A percentile compares a stretch with the other conserved stretches of the same genome.
Conservation (phyloP, 768 basidiomycete species). For the Cubamyces sp. region DNA sequence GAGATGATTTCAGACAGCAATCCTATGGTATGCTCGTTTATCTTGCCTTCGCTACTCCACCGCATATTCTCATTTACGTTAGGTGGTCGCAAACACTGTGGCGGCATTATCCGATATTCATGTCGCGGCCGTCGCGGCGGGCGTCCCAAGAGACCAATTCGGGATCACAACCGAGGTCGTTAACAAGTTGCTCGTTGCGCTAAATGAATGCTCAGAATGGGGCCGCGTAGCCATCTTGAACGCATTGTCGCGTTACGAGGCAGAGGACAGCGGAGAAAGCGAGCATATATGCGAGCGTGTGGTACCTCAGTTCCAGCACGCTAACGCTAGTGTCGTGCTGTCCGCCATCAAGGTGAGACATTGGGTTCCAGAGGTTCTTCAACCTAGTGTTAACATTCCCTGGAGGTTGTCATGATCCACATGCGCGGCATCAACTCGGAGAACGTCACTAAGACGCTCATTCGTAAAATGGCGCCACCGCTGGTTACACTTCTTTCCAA, state of each 20-base stretch:
- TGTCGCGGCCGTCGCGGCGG: slow-evolving; percentile 60
- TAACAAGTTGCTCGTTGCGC: slow-evolving; percentile 88
- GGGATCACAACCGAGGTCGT: slow-evolving; percentile 81
- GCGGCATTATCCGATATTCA: slow-evolving; percentile 94
- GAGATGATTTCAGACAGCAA: slow-evolving; percentile 96
- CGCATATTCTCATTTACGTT: slow-evolving; percentile 13
- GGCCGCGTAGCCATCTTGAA: slow-evolving; percentile 93
- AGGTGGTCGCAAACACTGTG: slow-evolving; percentile 98
- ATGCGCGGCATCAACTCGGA: slow-evolving; percentile 82
- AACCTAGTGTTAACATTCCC: background rate
- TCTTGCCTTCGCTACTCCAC: background rate
- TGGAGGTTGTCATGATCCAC: slow-evolving; percentile 95
- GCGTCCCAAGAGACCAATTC: slow-evolving; percentile 72
- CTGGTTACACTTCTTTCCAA: slow-evolving; percentile 94
- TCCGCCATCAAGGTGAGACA: slow-evolving; percentile 85
- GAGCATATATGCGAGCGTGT: slow-evolving; percentile 99
- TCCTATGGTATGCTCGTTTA: slow-evolving; percentile 76
- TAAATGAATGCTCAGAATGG: slow-evolving; percentile 99
- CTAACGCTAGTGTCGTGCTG: slow-evolving; percentile 94
- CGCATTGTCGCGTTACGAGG: slow-evolving; percentile 80
- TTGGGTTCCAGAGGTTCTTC: background rate
- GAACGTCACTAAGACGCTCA: slow-evolving; percentile 80
- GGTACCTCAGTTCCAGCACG: slow-evolving; percentile 97
- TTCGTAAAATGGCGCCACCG: slow-evolving; percentile 98
- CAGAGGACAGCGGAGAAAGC: slow-evolving; percentile 90